These are phyloP conservation scores for Lasiosphaeria hispida DNA, from an alignment of 495 filamentous ascomycete species.

Conservation along the genomic window DNA sequence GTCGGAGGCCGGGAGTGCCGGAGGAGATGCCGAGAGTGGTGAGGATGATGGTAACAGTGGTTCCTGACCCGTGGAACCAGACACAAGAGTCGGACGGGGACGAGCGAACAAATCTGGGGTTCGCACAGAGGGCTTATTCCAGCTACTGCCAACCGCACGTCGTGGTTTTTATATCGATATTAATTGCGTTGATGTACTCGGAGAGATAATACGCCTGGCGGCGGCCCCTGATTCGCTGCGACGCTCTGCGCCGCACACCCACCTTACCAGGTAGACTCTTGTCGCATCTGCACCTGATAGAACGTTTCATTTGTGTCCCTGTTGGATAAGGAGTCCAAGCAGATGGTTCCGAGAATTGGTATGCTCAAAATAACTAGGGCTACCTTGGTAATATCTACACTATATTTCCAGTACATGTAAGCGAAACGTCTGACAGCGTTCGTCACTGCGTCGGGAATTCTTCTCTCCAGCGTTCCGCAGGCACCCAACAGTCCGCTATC, in stretches of 20 bases:
- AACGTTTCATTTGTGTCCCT: constrained; percentile 1
- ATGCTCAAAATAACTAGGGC: constrained; percentile 2
- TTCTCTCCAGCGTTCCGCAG: constrained; percentile 2
- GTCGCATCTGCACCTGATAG: not conserved
- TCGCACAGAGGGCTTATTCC: not conserved
- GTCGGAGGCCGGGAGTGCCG: not conserved
- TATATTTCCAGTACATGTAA: not conserved
- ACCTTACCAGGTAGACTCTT: not conserved
- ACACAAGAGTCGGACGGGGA: not conserved
- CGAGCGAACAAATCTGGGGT: not conserved
- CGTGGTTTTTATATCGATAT: not conserved
- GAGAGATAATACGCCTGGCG: constrained; percentile 2
- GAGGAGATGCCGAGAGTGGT: not conserved
- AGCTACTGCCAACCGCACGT: not conserved
- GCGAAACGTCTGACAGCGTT: constrained; percentile 1
- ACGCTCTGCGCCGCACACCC: not conserved
- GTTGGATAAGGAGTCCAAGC: constrained; percentile 1
- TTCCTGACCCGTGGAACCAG: not conserved
- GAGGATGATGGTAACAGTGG: not conserved
- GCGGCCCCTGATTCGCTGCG: not conserved
- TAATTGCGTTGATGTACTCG: not conserved
- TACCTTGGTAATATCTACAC: not conserved
- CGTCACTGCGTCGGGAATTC: not conserved
- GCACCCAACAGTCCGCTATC: not conserved
- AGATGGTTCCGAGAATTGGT: not conserved